A percentile compares a stretch with the other conserved stretches of the same genome.
Evolutionary conservation across 2,329 filamentous ascomycete genomes (phyloP).

Genomic region (Claviceps arundinis): DNA sequence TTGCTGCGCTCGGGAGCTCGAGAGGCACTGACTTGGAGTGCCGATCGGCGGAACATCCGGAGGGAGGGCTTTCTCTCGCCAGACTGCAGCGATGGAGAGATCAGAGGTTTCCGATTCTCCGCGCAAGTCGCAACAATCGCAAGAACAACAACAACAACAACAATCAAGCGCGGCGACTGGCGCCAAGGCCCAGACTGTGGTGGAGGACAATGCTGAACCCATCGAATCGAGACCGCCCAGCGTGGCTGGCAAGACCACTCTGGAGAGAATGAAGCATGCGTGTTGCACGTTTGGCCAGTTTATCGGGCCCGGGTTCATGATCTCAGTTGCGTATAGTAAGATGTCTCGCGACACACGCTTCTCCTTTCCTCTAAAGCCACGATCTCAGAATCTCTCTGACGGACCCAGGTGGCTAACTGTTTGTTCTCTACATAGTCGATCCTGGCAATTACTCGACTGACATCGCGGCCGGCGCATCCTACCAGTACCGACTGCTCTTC

Average conservation of each 20-base stretch:
- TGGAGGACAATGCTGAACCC: neutral
- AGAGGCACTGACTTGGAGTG: too few relatives aligned
- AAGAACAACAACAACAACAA: neutral
- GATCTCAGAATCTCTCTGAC: neutral
- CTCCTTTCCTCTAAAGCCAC: neutral
- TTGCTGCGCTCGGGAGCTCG: too few relatives aligned
- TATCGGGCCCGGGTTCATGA: slow-evolving; percentile 55
- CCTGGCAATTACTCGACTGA: slow-evolving; percentile 59
- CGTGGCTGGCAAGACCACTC: neutral
- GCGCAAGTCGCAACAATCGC: neutral
- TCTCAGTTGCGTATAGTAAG: slow-evolving; percentile 44
- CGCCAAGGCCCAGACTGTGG: neutral
- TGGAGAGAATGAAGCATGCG: slow-evolving; percentile 10
- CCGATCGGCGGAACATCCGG: too few relatives aligned
- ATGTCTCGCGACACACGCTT: neutral
- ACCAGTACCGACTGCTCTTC: slow-evolving; percentile 53
- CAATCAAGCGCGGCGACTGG: neutral
- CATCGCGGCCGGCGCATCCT: slow-evolving; percentile 53
- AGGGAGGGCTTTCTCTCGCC: too few relatives aligned
- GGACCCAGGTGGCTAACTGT: neutral
- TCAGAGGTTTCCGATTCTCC: neutral
- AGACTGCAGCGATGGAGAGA: neutral
- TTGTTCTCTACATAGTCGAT: slow-evolving; percentile 27
- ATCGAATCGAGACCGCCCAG: neutral
- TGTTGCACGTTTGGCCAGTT: slow-evolving; percentile 25